Conservation (phyloP, 2,329 filamentous ascomycete genomes). For the Gremmenia infestans region DNA sequence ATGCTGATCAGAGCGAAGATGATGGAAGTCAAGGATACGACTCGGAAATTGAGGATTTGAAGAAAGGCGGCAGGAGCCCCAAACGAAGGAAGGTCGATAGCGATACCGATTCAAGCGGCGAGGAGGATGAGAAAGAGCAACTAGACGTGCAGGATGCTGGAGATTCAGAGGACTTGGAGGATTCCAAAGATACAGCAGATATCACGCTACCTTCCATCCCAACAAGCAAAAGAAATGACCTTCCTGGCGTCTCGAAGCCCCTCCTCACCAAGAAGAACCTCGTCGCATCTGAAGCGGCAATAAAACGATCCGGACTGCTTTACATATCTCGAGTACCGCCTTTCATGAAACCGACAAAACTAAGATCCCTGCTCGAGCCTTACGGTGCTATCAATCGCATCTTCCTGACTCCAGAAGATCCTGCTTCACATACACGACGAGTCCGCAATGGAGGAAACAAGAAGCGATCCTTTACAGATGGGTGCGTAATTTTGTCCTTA, state of each 20-base stretch:
- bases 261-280: conserved; percentile 64
- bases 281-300: conserved; percentile 56
- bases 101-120: conserved; percentile 37
- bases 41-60: conserved; percentile 60
- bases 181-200: conserved; percentile 17
- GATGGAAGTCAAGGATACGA: conserved; percentile 51
- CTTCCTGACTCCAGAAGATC: conserved; percentile 74
- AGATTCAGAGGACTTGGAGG: conserved; percentile 9
- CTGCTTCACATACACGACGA: conserved; percentile 58
- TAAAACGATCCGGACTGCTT: conserved; percentile 72
- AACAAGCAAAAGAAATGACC: conserved; percentile 29
- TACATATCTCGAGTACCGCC: conserved; percentile 82
- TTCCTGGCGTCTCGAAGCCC: conserved; percentile 48
- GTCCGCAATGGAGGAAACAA: conserved; percentile 74
- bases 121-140: conserved; percentile 29
- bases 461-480: conserved; percentile 75
- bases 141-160: conserved; percentile 27
- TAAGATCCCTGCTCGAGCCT: conserved; percentile 68
- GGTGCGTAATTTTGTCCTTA: conserved; percentile 29
- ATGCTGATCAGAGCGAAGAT: conserved; percentile 53
- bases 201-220: conserved; percentile 15
- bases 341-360: conserved; percentile 80
- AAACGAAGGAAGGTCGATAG: conserved; percentile 59
- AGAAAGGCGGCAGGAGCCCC: conserved; percentile 55
- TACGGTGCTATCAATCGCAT: conserved; percentile 74